phyloP scores from a whole-genome alignment of 2,329 filamentous ascomycete genomes.

The Ophiocordyceps robertsii region DNA sequence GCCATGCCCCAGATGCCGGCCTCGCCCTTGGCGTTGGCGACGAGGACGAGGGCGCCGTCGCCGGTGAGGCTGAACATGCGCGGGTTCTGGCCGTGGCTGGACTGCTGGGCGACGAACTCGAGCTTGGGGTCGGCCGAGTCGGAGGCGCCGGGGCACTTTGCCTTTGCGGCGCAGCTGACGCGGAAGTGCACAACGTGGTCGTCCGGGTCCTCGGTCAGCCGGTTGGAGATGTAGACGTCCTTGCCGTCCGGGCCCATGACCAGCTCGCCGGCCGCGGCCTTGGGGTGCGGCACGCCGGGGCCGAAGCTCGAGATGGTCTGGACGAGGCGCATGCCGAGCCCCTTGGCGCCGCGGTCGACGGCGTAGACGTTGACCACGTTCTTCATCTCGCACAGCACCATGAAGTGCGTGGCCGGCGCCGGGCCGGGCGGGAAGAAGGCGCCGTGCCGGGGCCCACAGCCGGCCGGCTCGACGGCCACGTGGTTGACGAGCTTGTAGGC shows the following conservation, averaged over 20 bases:
- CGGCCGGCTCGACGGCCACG: slow-evolving; percentile 18
- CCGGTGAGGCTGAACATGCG: slow-evolving; percentile 11
- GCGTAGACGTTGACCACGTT: slow-evolving; percentile 30
- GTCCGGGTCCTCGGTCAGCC: slow-evolving; percentile 27
- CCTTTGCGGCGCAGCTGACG: slow-evolving; percentile 10
- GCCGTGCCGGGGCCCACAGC: slow-evolving; percentile 36
- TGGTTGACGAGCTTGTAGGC: slow-evolving; percentile 24
- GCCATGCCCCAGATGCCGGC: background rate
- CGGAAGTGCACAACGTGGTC: slow-evolving; percentile 35
- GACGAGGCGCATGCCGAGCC: slow-evolving; percentile 20
- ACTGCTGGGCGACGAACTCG: slow-evolving; percentile 17
- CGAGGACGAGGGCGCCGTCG: background rate
- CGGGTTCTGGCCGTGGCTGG: slow-evolving; percentile 23
- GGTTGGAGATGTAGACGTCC: slow-evolving; percentile 38
- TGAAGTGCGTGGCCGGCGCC: slow-evolving; percentile 27
- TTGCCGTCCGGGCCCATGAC: slow-evolving; percentile 24
- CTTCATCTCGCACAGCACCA: slow-evolving; percentile 31
- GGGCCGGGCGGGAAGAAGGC: slow-evolving; percentile 27
- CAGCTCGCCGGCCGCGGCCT: slow-evolving; percentile 32
- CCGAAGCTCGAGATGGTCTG: slow-evolving; percentile 29
- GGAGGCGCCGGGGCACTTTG: too few relatives aligned
- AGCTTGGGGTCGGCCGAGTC: too few relatives aligned
- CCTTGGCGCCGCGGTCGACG: slow-evolving; percentile 21
- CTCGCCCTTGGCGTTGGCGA: background rate
- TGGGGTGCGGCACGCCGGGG: slow-evolving; percentile 13